Base-by-base conservation (phyloP, 352 stramenopile species). In the Globisporangium apiculatum region DNA sequence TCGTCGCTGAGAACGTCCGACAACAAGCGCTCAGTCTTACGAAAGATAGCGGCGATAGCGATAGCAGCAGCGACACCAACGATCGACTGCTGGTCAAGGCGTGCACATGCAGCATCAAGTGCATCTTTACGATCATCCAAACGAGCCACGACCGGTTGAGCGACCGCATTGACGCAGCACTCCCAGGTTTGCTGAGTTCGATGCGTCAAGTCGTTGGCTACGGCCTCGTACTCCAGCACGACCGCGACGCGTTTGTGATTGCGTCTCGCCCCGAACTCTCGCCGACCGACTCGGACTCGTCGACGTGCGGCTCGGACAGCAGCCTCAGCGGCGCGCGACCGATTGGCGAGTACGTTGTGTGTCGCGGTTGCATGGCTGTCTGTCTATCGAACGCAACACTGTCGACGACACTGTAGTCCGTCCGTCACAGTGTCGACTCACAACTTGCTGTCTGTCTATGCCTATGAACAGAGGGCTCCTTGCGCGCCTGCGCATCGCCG, bases 61-160 rank as follows among this genome's bases (percentile, higher is more conserved):
- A 31, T 3, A 3, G 24, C 24, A 31, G 24, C 24, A 31, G 24
- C 24, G 24, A 31, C 24, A 31, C 24, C 24, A 31, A 83, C 37
- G 80, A 95, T 24, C 76, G 85, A 37, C 88, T 92, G 36, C 68
- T 93, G 5, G 76, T 93, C 35, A 91, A 91, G 57, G 83, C 83
- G 12, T 93, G 83, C 61, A 91, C 81, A 1, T 89, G 77, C 56
- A 95, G 85, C 55, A 85, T 95, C 72, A 91, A 93, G 66, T 95
- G 85, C 66, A 73, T 92, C 18, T 89, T 83, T 61, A 87, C 82
- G 64, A 91, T 95, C 56, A 73, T 93, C 50, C 83, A 76, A 51
- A 78, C 77, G 48, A 85, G 80, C 48, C 77, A 76, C 31, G 78
- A 89, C 17, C 76, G 67, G 5, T 68, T 91, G 18, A 60, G 43